Conservation (phyloP, 1,284 basidiomycete species). For the Termitomyces sp. region DNA sequence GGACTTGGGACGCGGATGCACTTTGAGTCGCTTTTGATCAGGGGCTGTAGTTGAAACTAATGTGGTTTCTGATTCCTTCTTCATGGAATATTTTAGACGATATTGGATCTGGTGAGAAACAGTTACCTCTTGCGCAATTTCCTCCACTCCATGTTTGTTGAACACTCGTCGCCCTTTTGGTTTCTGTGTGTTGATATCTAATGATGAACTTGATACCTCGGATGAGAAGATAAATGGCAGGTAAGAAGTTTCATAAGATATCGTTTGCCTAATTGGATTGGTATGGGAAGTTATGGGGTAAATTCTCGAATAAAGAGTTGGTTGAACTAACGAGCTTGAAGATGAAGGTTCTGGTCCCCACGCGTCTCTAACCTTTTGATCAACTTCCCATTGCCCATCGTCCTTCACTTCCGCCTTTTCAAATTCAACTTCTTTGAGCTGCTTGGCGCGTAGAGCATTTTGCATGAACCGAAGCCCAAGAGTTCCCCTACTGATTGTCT, state of each 20-base stretch:
- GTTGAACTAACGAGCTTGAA: not conserved
- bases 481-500: slow-evolving; percentile 59
- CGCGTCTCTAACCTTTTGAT: slow-evolving; percentile 48
- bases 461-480: slow-evolving; percentile 74
- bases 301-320: too few relatives aligned
- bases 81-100: slow-evolving; percentile 4
- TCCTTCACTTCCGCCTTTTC: slow-evolving; percentile 58
- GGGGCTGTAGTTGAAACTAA: slow-evolving; percentile 1
- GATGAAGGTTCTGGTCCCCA: slow-evolving; percentile 42
- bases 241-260: slow-evolving; percentile 62
- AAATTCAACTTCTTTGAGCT: slow-evolving; percentile 44
- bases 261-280: slow-evolving; percentile 35
- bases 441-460: slow-evolving; percentile 57
- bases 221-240: slow-evolving; percentile 59
- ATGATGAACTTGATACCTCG: slow-evolving; percentile 21
- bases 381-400: slow-evolving; percentile 66
- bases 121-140: slow-evolving; percentile 29
- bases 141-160: slow-evolving; percentile 40
- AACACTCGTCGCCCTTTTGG: slow-evolving; percentile 39
- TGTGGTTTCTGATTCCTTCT: slow-evolving; percentile 14
- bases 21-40: slow-evolving; percentile 17
- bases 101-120: not conserved
- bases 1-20: slow-evolving; percentile 25
- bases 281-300: too few relatives aligned
- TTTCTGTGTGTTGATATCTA: slow-evolving; percentile 14